These are phyloP conservation scores for Zizania palustris DNA, from an alignment of 202 grass and related monocot genomes.

Conservation along the genomic window DNA sequence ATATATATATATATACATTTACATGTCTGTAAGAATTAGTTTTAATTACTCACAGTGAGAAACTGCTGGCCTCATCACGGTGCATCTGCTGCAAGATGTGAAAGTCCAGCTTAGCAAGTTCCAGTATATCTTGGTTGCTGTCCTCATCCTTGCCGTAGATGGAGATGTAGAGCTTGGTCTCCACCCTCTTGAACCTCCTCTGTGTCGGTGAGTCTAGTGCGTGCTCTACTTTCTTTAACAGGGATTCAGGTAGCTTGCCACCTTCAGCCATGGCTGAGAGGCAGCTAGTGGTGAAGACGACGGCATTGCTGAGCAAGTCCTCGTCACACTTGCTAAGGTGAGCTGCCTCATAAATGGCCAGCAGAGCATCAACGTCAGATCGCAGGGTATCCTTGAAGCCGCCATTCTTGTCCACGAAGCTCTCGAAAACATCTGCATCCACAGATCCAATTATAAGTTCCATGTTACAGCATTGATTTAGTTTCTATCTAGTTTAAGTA, in stretches of 20 bases:
- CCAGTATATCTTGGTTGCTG: background rate
- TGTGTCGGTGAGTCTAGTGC: conserved; percentile 5
- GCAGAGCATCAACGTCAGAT: background rate
- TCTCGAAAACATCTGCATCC: conserved; percentile 3
- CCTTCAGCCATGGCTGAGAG: background rate
- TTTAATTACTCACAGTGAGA: conserved; percentile 32
- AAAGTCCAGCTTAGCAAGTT: conserved; percentile 43
- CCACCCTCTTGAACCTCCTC: background rate
- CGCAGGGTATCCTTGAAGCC: background rate
- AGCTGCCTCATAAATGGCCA: conserved; percentile 32
- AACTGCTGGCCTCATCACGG: conserved; percentile 29
- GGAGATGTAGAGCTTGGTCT: conserved; percentile 21
- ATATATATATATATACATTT: no score
- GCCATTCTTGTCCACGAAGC: conserved; percentile 3
- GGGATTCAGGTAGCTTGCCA: background rate
- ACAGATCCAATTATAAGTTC: no score
- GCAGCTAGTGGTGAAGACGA: background rate
- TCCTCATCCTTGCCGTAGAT: background rate
- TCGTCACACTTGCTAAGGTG: background rate
- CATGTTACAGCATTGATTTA: no score
- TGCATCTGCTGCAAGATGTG: conserved; percentile 36
- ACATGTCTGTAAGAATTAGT: no score
- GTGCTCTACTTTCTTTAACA: background rate
- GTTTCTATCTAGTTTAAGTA: no score
- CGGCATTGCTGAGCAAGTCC: background rate